These are phyloP conservation scores for Aspergillus calidoustus DNA, from an alignment of 2,329 filamentous ascomycete species.

Conservation along the genomic window DNA sequence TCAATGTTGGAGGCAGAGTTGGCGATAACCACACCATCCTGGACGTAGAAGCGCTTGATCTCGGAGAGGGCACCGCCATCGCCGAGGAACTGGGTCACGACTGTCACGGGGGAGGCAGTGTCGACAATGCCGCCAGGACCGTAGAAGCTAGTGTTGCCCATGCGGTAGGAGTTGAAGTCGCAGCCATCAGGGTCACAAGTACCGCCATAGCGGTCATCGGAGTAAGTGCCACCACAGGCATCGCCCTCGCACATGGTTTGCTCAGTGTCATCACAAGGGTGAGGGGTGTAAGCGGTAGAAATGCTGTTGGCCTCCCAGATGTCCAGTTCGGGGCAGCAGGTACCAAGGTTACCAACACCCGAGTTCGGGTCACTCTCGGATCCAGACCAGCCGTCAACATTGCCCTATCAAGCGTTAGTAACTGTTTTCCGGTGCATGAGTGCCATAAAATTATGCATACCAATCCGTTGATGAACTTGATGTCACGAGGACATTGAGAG, in stretches of 20 bases:
- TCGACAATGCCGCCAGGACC: slow-evolving; percentile 63
- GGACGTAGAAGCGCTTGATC: slow-evolving; percentile 68
- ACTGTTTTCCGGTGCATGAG: background rate
- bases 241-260: slow-evolving; percentile 57
- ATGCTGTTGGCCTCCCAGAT: slow-evolving; percentile 72
- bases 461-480: slow-evolving; percentile 50
- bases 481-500: slow-evolving; percentile 58
- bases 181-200: slow-evolving; percentile 72
- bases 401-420: slow-evolving; percentile 43
- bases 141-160: slow-evolving; percentile 67
- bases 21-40: slow-evolving; percentile 62
- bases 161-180: slow-evolving; percentile 71
- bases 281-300: slow-evolving; percentile 67
- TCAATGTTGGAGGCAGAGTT: slow-evolving; percentile 55
- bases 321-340: slow-evolving; percentile 71
- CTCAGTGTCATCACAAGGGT: slow-evolving; percentile 60
- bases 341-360: slow-evolving; percentile 57
- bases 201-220: slow-evolving; percentile 61
- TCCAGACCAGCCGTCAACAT: slow-evolving; percentile 57
- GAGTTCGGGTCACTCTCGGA: slow-evolving; percentile 60
- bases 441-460: slow-evolving; percentile 14
- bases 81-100: slow-evolving; percentile 70
- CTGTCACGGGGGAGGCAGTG: slow-evolving; percentile 63
- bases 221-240: slow-evolving; percentile 57
- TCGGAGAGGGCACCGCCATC: slow-evolving; percentile 56